Evolutionary conservation across 768 basidiomycete species (phyloP).

Genomic region (Leucosporidium yakuticum): DNA sequence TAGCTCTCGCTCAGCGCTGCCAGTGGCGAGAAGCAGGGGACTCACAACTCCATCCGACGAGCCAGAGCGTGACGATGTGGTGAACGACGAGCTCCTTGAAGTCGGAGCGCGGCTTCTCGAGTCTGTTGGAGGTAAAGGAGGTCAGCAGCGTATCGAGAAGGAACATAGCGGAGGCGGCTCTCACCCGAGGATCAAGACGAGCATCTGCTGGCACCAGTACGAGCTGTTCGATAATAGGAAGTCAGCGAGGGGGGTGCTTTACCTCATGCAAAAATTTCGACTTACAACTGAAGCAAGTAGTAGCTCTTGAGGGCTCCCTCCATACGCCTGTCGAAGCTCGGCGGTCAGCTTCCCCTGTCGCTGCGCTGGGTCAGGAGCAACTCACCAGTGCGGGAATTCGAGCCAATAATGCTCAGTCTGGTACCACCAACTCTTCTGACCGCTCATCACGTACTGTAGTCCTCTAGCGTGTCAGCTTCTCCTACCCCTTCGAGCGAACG

Average conservation of each 20-base stretch:
- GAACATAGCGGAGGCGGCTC: background rate
- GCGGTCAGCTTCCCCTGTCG: background rate
- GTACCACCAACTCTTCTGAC: slow-evolving; percentile 79
- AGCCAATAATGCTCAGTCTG: slow-evolving; percentile 78
- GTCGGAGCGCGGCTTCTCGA: slow-evolving; percentile 95
- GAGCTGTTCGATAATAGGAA: slow-evolving; percentile 43
- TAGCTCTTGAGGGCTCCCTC: slow-evolving; percentile 75
- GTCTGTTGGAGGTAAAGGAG: slow-evolving; percentile 22
- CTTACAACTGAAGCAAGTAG: slow-evolving; percentile 74
- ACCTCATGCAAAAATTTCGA: too few species aligned
- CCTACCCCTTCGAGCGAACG: background rate
- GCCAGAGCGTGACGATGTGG: slow-evolving; percentile 90
- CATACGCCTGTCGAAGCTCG: slow-evolving; percentile 64
- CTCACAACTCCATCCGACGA: slow-evolving; percentile 65
- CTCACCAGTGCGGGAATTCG: slow-evolving; percentile 43
- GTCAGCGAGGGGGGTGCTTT: too few species aligned
- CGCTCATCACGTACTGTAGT: slow-evolving; percentile 70
- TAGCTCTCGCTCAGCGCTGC: background rate
- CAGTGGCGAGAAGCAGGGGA: slow-evolving; percentile 15
- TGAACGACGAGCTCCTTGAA: slow-evolving; percentile 79
- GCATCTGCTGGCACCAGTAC: slow-evolving; percentile 90
- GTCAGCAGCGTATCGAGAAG: background rate
- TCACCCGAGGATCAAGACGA: slow-evolving; percentile 65
- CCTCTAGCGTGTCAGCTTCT: background rate
- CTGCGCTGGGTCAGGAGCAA: fast-evolving